A percentile compares a stretch with the other conserved stretches of the same genome.
phyloP scores from a whole-genome alignment of 345 rosid species.

The Psidium friedrichsthalianum region DNA sequence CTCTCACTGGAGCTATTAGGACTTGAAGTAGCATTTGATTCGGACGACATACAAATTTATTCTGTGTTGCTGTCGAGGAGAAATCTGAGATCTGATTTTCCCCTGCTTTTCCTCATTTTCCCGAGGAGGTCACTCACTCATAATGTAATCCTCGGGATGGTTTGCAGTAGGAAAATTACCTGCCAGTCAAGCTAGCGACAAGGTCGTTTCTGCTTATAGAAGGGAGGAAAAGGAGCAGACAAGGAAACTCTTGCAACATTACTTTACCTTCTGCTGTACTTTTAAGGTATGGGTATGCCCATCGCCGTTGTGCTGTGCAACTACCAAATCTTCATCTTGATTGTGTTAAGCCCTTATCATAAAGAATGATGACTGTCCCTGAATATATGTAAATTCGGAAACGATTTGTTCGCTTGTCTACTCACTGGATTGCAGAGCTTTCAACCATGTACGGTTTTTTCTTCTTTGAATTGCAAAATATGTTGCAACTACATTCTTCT shows the following conservation, averaged over 20 bases:
- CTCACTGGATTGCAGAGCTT: not conserved
- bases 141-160: not conserved
- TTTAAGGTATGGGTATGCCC: constrained; percentile 23
- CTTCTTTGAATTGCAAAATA: not conserved
- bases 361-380: not conserved
- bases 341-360: not conserved
- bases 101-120: not conserved
- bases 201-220: constrained; percentile 36
- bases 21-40: not conserved
- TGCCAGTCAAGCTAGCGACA: constrained; percentile 41
- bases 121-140: not conserved
- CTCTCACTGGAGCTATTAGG: not conserved
- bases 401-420: not conserved
- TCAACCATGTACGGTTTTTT: not conserved
- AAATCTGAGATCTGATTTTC: not conserved
- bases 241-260: constrained; percentile 28
- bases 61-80: not conserved
- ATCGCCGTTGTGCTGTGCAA: not conserved
- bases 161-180: constrained; percentile 66
- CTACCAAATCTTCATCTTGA: not conserved
- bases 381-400: not conserved
- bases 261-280: constrained; percentile 22
- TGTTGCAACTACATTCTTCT: not conserved
- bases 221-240: constrained; percentile 34
- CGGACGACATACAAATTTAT: not conserved